These are phyloP conservation scores for Akebia trifoliata DNA, from an alignment of 164 flowering plant species.

Conservation along the genomic window DNA sequence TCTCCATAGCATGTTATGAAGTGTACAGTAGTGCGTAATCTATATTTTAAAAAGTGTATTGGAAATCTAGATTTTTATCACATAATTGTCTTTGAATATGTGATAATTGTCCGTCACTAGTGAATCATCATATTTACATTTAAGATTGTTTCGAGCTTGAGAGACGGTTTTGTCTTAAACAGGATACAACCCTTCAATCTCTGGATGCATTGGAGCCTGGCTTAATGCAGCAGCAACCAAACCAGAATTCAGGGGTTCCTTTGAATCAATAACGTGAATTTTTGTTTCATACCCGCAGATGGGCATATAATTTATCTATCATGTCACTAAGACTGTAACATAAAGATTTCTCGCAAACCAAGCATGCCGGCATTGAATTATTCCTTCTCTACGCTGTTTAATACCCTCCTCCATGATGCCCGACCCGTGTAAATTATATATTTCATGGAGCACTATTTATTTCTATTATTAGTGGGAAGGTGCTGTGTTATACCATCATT, in stretches of 20 bases:
- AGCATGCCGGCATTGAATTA: constrained; percentile 6
- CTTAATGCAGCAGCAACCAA: too few species aligned
- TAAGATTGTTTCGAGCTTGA: too few species aligned
- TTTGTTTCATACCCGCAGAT: not conserved
- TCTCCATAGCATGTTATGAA: too few species aligned
- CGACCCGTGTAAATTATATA: constrained; percentile 12
- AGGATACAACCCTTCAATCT: constrained; percentile 33
- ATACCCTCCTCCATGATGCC: not conserved
- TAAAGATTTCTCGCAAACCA: constrained; percentile 14
- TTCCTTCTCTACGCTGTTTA: not conserved
- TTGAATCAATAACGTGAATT: constrained; percentile 9
- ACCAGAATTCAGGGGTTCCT: constrained; percentile 25
- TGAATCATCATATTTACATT: too few species aligned
- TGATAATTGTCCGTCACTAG: too few species aligned
- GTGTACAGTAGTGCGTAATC: too few species aligned
- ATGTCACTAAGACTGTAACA: constrained; percentile 1
- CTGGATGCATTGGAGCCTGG: constrained; percentile 51
- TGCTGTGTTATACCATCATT: too few species aligned
- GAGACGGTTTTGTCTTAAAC: too few species aligned
- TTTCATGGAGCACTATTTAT: too few species aligned
- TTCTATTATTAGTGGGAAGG: constrained; percentile 1
- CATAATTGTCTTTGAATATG: too few species aligned
- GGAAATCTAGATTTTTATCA: too few species aligned
- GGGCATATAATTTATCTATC: not conserved
- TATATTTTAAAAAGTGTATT: too few species aligned